A percentile compares a stretch with the other conserved stretches of the same genome.
Evolutionary conservation across 1,284 basidiomycete genomes (phyloP).

Genomic region (Ceratobasidium sp.): DNA sequence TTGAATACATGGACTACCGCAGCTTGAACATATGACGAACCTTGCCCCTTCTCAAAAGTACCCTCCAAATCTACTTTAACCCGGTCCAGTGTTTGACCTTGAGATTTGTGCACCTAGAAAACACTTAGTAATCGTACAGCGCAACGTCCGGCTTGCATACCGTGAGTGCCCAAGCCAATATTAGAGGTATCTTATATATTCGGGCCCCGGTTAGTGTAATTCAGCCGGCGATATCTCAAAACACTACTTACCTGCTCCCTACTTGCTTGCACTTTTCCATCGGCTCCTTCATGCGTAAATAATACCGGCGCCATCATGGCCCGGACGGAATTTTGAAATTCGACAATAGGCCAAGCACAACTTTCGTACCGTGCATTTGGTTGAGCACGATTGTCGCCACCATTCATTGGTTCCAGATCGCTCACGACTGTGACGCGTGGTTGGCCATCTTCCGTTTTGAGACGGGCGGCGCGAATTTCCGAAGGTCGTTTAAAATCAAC

Average conservation of each 20-base stretch:
- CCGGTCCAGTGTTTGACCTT: conserved; percentile 84
- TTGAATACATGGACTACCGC: too few species aligned
- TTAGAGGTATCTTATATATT: conserved; percentile 72
- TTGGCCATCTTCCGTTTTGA: not conserved
- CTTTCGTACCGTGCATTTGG: not conserved
- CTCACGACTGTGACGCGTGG: not conserved
- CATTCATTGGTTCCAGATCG: too few species aligned
- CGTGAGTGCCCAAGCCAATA: conserved; percentile 79
- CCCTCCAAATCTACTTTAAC: conserved; percentile 76
- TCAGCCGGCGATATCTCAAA: not conserved
- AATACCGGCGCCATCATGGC: conserved; percentile 44
- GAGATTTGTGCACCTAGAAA: conserved; percentile 88
- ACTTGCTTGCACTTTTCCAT: conserved; percentile 52
- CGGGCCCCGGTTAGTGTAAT: conserved; percentile 38
- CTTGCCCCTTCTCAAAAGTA: conserved; percentile 81
- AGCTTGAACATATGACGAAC: conserved; percentile 6
- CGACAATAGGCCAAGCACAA: conserved; percentile 46
- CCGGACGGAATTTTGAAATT: conserved; percentile 43
- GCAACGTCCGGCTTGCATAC: not conserved
- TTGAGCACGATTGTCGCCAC: not conserved
- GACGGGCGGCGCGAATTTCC: conserved; percentile 2
- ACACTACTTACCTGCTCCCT: conserved; percentile 51
- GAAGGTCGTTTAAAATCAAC: conserved; percentile 22
- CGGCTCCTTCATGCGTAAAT: conserved; percentile 51
- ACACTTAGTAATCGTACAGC: not conserved